phyloP scores from a whole-genome alignment of 2,329 filamentous ascomycete species.

The Nemania bipapillata region DNA sequence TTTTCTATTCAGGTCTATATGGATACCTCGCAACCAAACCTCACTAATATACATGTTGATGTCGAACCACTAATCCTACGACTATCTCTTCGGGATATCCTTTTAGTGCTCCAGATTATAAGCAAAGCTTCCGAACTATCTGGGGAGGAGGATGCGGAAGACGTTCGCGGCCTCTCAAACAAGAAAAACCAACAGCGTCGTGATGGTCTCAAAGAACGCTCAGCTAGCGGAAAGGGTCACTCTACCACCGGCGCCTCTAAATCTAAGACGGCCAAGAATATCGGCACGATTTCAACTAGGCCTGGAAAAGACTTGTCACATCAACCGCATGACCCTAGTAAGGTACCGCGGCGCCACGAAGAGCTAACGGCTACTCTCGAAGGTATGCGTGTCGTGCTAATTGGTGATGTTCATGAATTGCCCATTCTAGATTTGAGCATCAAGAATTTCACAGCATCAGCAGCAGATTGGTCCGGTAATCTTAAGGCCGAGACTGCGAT shows the following conservation, averaged over 20 bases:
- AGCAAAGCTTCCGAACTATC: conserved; percentile 90
- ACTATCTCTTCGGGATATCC: conserved; percentile 90
- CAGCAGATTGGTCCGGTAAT: conserved; percentile 89
- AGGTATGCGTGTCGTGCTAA: conserved; percentile 89
- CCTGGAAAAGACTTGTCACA: conserved; percentile 44
- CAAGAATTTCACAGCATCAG: conserved; percentile 85
- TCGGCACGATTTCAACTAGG: conserved; percentile 49
- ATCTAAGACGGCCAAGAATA: conserved; percentile 55
- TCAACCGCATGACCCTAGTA: conserved; percentile 51
- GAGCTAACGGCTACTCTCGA: conserved; percentile 87
- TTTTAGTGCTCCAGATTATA: conserved; percentile 91
- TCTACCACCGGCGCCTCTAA: conserved; percentile 61
- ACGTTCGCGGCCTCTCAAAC: conserved; percentile 58
- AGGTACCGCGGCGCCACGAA: conserved; percentile 63
- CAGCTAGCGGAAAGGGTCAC: conserved; percentile 66
- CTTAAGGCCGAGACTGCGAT: conserved; percentile 90
- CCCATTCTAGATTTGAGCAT: conserved; percentile 94
- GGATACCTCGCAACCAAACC: conserved; percentile 71
- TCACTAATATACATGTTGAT: conserved; percentile 84
- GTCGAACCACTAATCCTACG: conserved; percentile 91
- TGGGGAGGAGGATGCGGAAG: conserved; percentile 65
- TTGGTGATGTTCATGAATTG: conserved; percentile 94
- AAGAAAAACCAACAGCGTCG: conserved; percentile 65
- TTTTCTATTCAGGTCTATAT: conserved; percentile 92
- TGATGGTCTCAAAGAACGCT: conserved; percentile 64